Percentiles rank a stretch among this genome's conserved stretches.
phyloP scores from a whole-genome alignment of 1,139 yeast species.

The Blastobotrys ciferrii region DNA sequence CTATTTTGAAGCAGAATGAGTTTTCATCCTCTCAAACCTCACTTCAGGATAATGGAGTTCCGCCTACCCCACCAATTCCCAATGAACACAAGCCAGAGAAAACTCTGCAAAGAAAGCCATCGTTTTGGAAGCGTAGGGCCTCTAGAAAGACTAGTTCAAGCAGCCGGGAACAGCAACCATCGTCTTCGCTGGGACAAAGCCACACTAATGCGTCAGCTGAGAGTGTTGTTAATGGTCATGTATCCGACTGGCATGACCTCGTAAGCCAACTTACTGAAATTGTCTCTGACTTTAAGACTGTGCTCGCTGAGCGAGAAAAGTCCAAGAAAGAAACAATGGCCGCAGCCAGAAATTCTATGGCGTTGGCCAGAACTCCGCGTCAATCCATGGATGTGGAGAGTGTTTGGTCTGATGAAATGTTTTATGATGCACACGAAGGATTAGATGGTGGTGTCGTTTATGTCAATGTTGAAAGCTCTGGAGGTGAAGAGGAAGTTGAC shows the following conservation, averaged over 20 bases:
- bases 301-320: constrained; percentile 5
- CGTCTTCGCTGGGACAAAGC: not conserved
- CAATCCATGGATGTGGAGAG: constrained; percentile 16
- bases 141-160: constrained; percentile 4
- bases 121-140: constrained; percentile 25
- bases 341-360: not conserved
- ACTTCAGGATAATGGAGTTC: not conserved
- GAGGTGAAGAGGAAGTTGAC: constrained; percentile 23
- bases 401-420: constrained; percentile 48
- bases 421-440: constrained; percentile 66
- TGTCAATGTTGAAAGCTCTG: constrained; percentile 31
- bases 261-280: constrained; percentile 11
- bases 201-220: not conserved
- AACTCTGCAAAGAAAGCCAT: constrained; percentile 21
- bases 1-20: not conserved
- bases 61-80: constrained; percentile 4
- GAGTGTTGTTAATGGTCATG: not conserved
- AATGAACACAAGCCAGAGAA: constrained; percentile 8
- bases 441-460: constrained; percentile 36
- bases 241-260: not conserved
- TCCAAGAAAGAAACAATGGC: not conserved
- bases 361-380: constrained; percentile 10
- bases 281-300: constrained; percentile 12
- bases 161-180: not conserved
- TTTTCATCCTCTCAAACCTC: constrained; percentile 4